A percentile compares a stretch with the other conserved stretches of the same genome.
These are phyloP conservation scores for Epichloe hybrida DNA, from an alignment of 2,329 filamentous ascomycete species.

Conservation along the genomic window DNA sequence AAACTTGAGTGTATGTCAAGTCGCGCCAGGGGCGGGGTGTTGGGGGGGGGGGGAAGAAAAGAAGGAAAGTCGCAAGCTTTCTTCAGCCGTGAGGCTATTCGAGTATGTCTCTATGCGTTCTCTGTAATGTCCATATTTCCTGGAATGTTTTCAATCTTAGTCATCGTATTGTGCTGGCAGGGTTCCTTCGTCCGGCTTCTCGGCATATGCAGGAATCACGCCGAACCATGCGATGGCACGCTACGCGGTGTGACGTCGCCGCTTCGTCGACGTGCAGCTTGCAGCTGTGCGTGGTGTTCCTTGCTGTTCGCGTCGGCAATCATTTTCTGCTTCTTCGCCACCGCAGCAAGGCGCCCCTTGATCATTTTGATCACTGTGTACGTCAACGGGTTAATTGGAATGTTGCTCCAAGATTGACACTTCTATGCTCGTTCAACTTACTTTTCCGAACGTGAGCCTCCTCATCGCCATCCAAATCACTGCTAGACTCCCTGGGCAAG, in stretches of 20 bases:
- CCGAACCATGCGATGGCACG: slow-evolving; percentile 33
- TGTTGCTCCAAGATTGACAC: neutral
- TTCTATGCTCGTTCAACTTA: slow-evolving; percentile 27
- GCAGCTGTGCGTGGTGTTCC: slow-evolving; percentile 30
- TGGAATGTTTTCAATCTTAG: neutral
- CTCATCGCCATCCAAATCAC: slow-evolving; percentile 52
- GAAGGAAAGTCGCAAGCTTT: neutral
- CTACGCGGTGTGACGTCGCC: slow-evolving; percentile 43
- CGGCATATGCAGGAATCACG: slow-evolving; percentile 10
- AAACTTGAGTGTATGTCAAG: neutral
- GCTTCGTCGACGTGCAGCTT: slow-evolving; percentile 34
- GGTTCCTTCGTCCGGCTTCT: neutral
- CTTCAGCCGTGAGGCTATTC: slow-evolving; percentile 3
- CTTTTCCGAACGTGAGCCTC: slow-evolving; percentile 60
- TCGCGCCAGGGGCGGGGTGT: neutral
- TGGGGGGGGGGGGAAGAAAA: too few species aligned
- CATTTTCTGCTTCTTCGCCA: slow-evolving; percentile 47
- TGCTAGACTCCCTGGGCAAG: slow-evolving; percentile 19
- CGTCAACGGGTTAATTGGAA: slow-evolving; percentile 11
- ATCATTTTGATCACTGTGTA: slow-evolving; percentile 49
- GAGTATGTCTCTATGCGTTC: neutral
- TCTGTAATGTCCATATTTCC: neutral
- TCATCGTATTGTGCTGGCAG: neutral
- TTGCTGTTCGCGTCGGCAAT: slow-evolving; percentile 44
- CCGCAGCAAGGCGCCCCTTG: slow-evolving; percentile 35